phyloP scores from a whole-genome alignment of 208 protist species.

The Trypanosoma caninum region DNA sequence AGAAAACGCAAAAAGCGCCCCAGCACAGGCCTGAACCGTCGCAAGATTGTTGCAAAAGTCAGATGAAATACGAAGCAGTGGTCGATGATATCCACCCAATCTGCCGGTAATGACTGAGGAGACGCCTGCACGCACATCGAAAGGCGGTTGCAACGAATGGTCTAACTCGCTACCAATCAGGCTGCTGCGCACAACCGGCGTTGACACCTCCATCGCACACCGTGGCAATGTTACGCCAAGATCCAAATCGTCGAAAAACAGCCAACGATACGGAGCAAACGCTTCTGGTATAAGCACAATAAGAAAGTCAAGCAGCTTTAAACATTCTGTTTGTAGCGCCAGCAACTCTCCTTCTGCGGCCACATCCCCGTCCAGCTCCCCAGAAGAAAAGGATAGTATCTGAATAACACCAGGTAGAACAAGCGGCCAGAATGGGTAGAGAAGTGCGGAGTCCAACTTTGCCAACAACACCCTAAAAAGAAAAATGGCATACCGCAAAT shows the following conservation, averaged over 20 bases:
- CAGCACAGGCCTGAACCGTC: constrained; percentile 22
- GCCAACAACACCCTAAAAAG: constrained; percentile 62
- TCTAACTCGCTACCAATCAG: no score
- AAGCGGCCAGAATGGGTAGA: constrained; percentile 48
- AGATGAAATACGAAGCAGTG: constrained; percentile 27
- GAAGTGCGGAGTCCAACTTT: constrained; percentile 26
- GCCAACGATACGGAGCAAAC: constrained; percentile 28
- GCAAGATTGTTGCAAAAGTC: constrained; percentile 23
- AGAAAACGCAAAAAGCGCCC: constrained; percentile 23
- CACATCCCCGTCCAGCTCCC: not conserved
- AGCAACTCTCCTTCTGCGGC: constrained; percentile 24
- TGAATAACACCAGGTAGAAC: constrained; percentile 40
- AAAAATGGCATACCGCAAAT: constrained; percentile 35
- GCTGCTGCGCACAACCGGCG: constrained; percentile 4
- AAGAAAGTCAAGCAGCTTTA: constrained; percentile 54
- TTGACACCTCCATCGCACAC: not conserved
- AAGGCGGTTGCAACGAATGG: no score
- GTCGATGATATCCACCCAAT: constrained; percentile 25
- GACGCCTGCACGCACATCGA: no score
- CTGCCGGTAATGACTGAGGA: no score
- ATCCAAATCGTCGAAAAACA: constrained; percentile 35
- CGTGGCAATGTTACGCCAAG: not conserved
- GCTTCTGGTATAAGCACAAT: constrained; percentile 39
- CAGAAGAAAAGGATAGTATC: not conserved
- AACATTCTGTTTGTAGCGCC: constrained; percentile 48